These are phyloP conservation scores for Tagetes erecta DNA, from an alignment of 129 eudicot genomes.

Conservation along the genomic window DNA sequence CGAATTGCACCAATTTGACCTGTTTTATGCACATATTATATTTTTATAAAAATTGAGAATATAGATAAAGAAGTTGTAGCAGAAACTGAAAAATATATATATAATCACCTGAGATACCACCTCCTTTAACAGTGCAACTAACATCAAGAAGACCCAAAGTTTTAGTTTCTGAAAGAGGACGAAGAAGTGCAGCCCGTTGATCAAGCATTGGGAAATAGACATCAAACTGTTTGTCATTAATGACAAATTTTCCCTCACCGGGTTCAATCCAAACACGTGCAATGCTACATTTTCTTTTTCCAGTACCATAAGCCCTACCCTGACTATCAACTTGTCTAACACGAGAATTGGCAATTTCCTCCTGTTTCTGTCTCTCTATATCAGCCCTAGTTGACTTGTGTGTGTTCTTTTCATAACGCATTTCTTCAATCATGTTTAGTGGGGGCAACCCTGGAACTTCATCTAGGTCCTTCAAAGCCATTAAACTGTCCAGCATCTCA, in stretches of 20 bases:
- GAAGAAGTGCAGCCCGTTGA: slow-evolving; percentile 90
- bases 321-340: slow-evolving; percentile 69
- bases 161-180: slow-evolving; percentile 83
- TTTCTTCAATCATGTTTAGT: slow-evolving; percentile 62
- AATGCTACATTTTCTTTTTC: slow-evolving; percentile 88
- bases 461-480: slow-evolving; percentile 78
- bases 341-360: slow-evolving; percentile 66
- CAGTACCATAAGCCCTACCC: slow-evolving; percentile 96
- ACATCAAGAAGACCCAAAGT: slow-evolving; percentile 85
- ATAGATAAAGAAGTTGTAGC: neutral
- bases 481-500: slow-evolving; percentile 83
- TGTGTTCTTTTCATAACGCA: slow-evolving; percentile 61
- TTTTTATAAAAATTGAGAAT: neutral
- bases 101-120: slow-evolving; percentile 75
- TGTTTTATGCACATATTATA: slow-evolving; percentile 23
- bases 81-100: neutral
- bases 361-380: slow-evolving; percentile 76
- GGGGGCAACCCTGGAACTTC: slow-evolving; percentile 84
- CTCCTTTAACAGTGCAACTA: slow-evolving; percentile 91
- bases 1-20: slow-evolving; percentile 96
- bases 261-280: slow-evolving; percentile 97
- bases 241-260: slow-evolving; percentile 68
- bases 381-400: slow-evolving; percentile 61
- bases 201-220: slow-evolving; percentile 94
- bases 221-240: slow-evolving; percentile 87